Conservation (phyloP, 2,329 filamentous ascomycete species). For the Trichocomaceae sp. region DNA sequence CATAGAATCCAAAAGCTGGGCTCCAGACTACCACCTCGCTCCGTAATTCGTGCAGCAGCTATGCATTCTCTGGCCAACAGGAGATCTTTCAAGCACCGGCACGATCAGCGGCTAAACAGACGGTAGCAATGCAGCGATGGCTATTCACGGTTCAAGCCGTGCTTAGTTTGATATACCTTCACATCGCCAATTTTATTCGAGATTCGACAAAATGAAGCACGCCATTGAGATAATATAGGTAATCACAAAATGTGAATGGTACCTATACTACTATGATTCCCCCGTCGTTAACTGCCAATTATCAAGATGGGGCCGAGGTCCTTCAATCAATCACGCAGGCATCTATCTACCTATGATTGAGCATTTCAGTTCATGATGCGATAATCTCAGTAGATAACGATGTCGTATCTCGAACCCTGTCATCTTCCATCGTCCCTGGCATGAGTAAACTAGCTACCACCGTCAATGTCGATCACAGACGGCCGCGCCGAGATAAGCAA, state of each 20-base stretch:
- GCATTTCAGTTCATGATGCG: slow-evolving; percentile 2
- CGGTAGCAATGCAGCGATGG: neutral
- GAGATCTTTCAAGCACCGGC: neutral
- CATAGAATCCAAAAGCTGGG: neutral
- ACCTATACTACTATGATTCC: neutral
- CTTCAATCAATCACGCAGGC: neutral
- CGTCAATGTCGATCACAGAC: neutral
- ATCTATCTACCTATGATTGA: slow-evolving; percentile 2
- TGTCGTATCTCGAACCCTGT: slow-evolving; percentile 2
- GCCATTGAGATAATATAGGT: neutral
- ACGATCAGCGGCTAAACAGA: neutral
- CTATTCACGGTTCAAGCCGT: neutral
- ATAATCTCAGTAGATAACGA: slow-evolving; percentile 2
- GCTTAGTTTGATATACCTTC: neutral
- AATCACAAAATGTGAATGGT: neutral
- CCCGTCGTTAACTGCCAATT: neutral
- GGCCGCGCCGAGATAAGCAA: neutral
- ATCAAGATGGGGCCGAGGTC: neutral
- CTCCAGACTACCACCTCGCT: neutral
- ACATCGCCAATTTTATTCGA: neutral
- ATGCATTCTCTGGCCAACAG: neutral
- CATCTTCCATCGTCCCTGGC: neutral
- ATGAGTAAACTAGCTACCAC: neutral
- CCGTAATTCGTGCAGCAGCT: neutral
- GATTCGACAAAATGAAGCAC: neutral